Evolutionary conservation across 352 stramenopile species (phyloP).

Genomic region (Globisporangium yorkense): DNA sequence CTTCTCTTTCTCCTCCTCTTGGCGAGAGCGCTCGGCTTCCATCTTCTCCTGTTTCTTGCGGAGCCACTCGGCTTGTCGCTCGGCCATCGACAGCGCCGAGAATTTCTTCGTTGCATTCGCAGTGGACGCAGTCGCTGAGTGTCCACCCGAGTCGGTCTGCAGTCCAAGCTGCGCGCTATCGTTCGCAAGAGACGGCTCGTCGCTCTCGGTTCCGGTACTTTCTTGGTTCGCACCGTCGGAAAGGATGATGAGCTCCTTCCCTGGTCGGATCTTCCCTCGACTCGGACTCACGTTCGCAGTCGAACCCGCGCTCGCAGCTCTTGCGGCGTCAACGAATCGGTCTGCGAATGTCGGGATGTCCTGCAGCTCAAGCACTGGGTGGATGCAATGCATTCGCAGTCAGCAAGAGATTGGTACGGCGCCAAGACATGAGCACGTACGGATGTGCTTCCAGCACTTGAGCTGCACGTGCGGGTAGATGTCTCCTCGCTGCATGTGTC

Average conservation of each 20-base stretch:
- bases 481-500: conserved; percentile 63
- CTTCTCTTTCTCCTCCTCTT: conserved; percentile 65
- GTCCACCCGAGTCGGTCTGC: not conserved
- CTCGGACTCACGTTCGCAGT: conserved; percentile 39
- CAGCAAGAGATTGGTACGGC: not conserved
- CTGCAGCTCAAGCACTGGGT: conserved; percentile 55
- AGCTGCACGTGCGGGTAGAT: conserved; percentile 51
- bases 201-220: conserved; percentile 13
- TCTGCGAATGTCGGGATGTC: conserved; percentile 47
- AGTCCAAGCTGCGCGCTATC: conserved; percentile 9
- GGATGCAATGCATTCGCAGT: not conserved
- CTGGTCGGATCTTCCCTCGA: conserved; percentile 64
- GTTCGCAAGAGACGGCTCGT: conserved; percentile 17
- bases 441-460: conserved; percentile 79
- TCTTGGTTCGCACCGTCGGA: conserved; percentile 36
- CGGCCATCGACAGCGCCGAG: conserved; percentile 63
- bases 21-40: conserved; percentile 49
- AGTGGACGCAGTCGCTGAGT: conserved; percentile 1
- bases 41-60: conserved; percentile 75
- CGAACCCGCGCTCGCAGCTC: conserved; percentile 13
- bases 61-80: conserved; percentile 77
- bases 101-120: conserved; percentile 37
- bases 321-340: conserved; percentile 8
- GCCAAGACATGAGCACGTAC: conserved; percentile 17
- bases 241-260: conserved; percentile 75